Base-by-base conservation (phyloP, 495 filamentous ascomycete species). In the Filosporella fistucella region DNA sequence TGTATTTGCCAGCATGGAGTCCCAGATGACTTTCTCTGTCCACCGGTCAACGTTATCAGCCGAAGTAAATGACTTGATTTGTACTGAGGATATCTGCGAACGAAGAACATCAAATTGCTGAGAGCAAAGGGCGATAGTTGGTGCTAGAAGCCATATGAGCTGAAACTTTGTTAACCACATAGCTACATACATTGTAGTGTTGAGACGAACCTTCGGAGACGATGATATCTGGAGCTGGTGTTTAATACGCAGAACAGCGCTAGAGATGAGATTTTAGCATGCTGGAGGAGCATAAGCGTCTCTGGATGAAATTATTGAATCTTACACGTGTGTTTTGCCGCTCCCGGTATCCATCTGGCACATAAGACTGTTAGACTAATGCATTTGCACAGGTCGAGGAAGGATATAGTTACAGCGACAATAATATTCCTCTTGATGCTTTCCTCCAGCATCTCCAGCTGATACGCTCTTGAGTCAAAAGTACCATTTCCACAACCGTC, bases 11-110 rank as follows among this genome's bases (percentile, higher is more conserved):
- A 96, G 68, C 14, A 85, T 68, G 6, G 70, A 77, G 52, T 91
- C 74, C 91, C 90, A 96, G 7, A 80, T 71, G 9, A 60, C 49
- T 52, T 84, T 71, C 17, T 82, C 70, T 1, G 76, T 82, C 91
- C 91, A 96, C 14, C 75, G 72, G 13, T 91, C 81, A n/a, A 35
- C 4, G 4, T 35, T 35, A n/a, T 35, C 32, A 4, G 18, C 13
- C 18, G 32, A 35, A 14, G 32, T 35, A n/a, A 35, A 17, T 35
- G 32, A 35, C 4, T 35, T n/a, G 12, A 35, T 35, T n/a, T 35
- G 32, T 5, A 35, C 32, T 5, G 32, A 35, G 4, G 32, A 6
- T n/a, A 35, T 35, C 18, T 4, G 32, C n/a, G 32, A 35, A 14
- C 18, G 4, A 4, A 35, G 32, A 4, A n/a, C 32, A n/a, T 13